Base-by-base conservation (phyloP, 2,329 filamentous ascomycete species). In the Beauveria caledonica region DNA sequence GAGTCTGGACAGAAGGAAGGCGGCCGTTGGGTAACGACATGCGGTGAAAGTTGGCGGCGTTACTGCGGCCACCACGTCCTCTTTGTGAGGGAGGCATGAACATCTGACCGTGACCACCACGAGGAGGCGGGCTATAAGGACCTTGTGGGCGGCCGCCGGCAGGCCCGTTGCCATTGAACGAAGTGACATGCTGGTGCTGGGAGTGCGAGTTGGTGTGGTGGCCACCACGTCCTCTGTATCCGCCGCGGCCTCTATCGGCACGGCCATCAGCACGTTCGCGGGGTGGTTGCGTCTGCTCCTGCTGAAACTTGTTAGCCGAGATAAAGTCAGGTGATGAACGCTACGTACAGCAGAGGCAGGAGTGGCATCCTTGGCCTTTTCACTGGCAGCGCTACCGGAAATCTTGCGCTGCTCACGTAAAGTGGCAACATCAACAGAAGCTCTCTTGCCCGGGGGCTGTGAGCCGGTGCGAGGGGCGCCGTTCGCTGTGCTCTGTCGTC, bases 401-500 rank as follows among this genome's bases (percentile, higher is more conserved):
- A 73, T 62, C 70, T 82, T 84, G 62, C 79, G 79, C 62, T 76
- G 72, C 44, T 81, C 79, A 50, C 76, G 76, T 44, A 70, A 62
- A 36, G 66, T 68, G 9, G 72, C 66, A 2, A 66, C 69, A 61
- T 83, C 81, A 17, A 75, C 64, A 1, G 78, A 74, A 19, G 69
- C 70, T 50, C 79, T 78, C 70, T 83, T 84, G 44, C 72, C 68
- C 7, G 74, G 67, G 7, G 74, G 66, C 40, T 72, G 70, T 2
- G 76, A 71, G 8, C 72, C 67, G 45, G 72, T 68, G 49, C 76
- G 73, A 49, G 69, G 63, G 52, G 72, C 62, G n/a, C 69, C 66
- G 58, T 67, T 71, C 29, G 66, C 65, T 13, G 60, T 56, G 42
- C 80, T 78, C 25, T 73, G 75, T 36, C 70, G 69, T 9, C 75